Evolutionary conservation across 2,329 filamentous ascomycete species (phyloP), one percentile per base, ranked within the genome.

Genomic region (Fusarium nodosum): DNA sequence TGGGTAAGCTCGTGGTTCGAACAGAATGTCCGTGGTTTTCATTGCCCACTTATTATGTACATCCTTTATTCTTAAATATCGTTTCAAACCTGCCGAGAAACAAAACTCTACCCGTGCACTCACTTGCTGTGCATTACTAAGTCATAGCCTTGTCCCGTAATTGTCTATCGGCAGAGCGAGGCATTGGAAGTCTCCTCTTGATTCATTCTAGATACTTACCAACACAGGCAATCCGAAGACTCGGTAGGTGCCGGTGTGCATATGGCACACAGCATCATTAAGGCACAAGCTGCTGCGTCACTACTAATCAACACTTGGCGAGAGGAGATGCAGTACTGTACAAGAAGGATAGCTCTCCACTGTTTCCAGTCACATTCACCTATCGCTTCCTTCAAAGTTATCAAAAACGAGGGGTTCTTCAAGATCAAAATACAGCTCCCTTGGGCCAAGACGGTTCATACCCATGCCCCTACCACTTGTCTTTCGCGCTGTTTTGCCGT

Each of bases 161-260:
- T 36, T 52, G n/a, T 41, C 39, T 39, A 30, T 52, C 48, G 48
- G 31, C 31, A 36, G 22, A 50, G 31, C 22, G 24, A 50, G 26
- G 12, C 12, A 24, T 24, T 24, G 24, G 24, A 51, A 31, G 42
- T 39, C 54, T 34, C 60, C 28, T 60, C 28, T 50, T 38, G 47
- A 48, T 65, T 66, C 62, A 65, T 51, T 20, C 44, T 59, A 33
- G 24, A 22, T 56, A 53, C 51, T 57, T 67, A 30, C 62, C 46
- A 56, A 36, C 62, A 39, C 47, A 47, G 56, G 51, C 22, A 51
- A 57, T 58, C 52, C 45, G 45, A 31, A 38, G 24, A 44, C 39
- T 70, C 67, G 58, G 67, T 50, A 60, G 58, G 42, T 64, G 67
- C 57, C 53, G 53, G 50, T 54, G 50, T 63, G 50, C 56, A 42